Evolutionary conservation across 805 yeast species (phyloP).

Genomic region (Barnettozyma californica): DNA sequence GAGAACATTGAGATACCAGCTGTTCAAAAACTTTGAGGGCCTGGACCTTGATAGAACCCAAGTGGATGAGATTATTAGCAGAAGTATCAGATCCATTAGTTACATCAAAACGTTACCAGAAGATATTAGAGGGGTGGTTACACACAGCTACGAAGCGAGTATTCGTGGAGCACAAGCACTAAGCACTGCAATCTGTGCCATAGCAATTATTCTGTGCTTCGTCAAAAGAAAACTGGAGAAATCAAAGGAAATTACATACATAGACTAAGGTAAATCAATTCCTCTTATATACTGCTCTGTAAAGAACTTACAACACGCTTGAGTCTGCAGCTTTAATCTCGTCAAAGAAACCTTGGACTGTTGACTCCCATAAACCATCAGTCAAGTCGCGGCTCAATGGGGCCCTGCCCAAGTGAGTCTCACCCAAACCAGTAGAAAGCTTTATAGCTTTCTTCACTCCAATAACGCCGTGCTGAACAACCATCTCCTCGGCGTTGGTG

Average conservation of each 20-base stretch:
- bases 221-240: conserved; percentile 2
- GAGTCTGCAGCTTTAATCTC: conserved; percentile 14
- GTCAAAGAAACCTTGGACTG: conserved; percentile 9
- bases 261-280: too few relatives aligned
- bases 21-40: conserved; percentile 11
- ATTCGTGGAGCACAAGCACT: conserved; percentile 15
- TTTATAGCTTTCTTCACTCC: conserved; percentile 42
- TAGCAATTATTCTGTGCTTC: conserved; percentile 9
- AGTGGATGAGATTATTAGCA: conserved; percentile 9
- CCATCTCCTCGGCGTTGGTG: conserved; percentile 37
- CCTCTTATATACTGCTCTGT: too few relatives aligned
- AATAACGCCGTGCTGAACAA: conserved; percentile 38
- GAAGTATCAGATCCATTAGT: conserved; percentile 14
- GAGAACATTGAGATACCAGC: conserved; percentile 3
- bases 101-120: conserved; percentile 14
- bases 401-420: conserved; percentile 39
- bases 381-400: conserved; percentile 39
- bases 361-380: conserved; percentile 27
- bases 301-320: too few relatives aligned
- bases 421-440: conserved; percentile 36
- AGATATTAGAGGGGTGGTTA: conserved; percentile 8
- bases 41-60: conserved; percentile 4
- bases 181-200: conserved; percentile 6
- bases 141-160: conserved; percentile 10
- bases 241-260: background rate